A percentile compares a stretch with the other conserved stretches of the same genome.
Evolutionary conservation across 495 filamentous ascomycete genomes (phyloP).

Genomic region (Talaromyces trachyspermus): DNA sequence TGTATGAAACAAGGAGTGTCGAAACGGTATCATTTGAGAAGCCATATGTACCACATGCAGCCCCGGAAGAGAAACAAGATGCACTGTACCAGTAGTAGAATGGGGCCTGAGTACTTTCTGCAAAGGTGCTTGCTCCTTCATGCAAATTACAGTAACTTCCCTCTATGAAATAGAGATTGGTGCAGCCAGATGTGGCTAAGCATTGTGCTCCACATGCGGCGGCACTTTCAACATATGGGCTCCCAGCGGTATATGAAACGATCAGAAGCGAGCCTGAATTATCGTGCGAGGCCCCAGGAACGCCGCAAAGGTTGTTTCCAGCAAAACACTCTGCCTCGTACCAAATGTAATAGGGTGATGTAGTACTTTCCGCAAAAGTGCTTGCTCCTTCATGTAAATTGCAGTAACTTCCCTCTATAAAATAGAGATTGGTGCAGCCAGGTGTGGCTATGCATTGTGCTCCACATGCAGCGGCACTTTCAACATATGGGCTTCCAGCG

Average conservation of each 20-base stretch:
- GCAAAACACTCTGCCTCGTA: neutral
- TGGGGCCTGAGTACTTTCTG: neutral
- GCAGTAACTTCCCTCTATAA: neutral
- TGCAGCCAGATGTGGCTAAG: neutral
- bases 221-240: neutral
- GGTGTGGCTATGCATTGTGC: neutral
- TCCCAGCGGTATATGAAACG: neutral
- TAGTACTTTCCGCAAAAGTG: no score
- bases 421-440: neutral
- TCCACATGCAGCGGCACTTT: no score
- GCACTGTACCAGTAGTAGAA: neutral
- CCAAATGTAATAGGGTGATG: neutral
- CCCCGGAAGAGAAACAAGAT: neutral
- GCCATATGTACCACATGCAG: neutral
- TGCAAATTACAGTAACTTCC: neutral
- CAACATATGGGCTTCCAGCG: neutral
- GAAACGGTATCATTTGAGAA: neutral
- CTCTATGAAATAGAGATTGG: constrained; percentile 1
- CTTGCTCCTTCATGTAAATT: neutral
- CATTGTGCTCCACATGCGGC: neutral
- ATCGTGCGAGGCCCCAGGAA: neutral
- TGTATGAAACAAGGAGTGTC: neutral
- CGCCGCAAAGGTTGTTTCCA: neutral
- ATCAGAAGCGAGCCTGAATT: neutral
- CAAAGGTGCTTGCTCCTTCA: neutral